Evolutionary conservation across 768 basidiomycete species (phyloP), one percentile per base, ranked within the genome.

Genomic region (Basidioascus undulatus): DNA sequence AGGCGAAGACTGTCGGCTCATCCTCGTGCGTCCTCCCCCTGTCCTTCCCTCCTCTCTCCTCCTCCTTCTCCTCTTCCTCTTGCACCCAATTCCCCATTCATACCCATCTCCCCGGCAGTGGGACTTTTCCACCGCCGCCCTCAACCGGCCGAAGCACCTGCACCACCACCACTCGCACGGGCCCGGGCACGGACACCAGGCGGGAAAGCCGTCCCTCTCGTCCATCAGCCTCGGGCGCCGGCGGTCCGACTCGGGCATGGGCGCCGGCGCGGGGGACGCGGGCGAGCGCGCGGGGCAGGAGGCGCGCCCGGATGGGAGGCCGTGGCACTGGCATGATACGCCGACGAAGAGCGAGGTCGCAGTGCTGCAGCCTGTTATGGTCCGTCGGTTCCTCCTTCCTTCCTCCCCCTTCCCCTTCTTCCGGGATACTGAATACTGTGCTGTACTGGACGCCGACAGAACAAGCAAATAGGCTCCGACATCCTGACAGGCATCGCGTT

Each of bases 1-100:
- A 3, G 92, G 86, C 15, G 89, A 96, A 56, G 92, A 98, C 51
- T 92, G 87, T 55, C 87, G 87, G 55, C 53, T 98, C 5, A 78
- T 92, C 33, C 54, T 96, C 48, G 86, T 86, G 54, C 40, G 70
- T 56, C 16, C 38, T 20, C 28, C n/a, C 25, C 27, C 32, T 43
- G n/a, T 41, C 44, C 39, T 37, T 37, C 13, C 40, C 47, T 1
- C 44, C 45, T 10, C 36, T 50, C 43, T 11, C 35, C 35, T 27
- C 24, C 25, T 31, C n/a, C 9, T 11, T 31, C 40, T 37, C 31
- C 39, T 10, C 35, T 36, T 18, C 27, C 25, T 15, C 27, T 23
- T 5, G 39, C 39, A 18, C 12, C 30, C 32, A 23, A 1, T 33
- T 11, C 24, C 16, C 36, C n/a, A 10, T n/a, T 9, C 26, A 15